A percentile compares a stretch with the other conserved stretches of the same genome.
Conservation (phyloP, 2,329 filamentous ascomycete genomes). For the Dryadomyces quercivorus region DNA sequence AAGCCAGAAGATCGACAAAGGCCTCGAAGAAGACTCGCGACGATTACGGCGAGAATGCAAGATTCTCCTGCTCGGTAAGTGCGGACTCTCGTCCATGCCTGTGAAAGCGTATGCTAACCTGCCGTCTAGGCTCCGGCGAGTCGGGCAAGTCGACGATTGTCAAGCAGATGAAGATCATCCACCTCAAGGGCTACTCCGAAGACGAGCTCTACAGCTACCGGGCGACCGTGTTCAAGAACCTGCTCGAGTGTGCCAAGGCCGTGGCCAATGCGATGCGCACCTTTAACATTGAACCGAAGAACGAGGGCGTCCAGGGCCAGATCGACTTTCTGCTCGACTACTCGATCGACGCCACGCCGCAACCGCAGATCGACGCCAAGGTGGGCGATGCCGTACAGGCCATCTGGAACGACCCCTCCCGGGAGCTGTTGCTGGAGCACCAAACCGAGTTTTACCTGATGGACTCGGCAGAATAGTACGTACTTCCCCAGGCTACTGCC, state of each 20-base stretch:
- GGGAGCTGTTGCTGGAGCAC: slow-evolving; percentile 74
- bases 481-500: no score
- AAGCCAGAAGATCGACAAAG: slow-evolving; percentile 90
- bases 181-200: slow-evolving; percentile 91
- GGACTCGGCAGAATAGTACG: slow-evolving; percentile 97
- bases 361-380: slow-evolving; percentile 67
- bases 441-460: slow-evolving; percentile 98
- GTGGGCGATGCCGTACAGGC: slow-evolving; percentile 75
- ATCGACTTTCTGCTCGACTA: slow-evolving; percentile 78
- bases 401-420: slow-evolving; percentile 82
- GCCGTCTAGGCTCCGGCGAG: slow-evolving; percentile 80
- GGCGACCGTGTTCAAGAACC: slow-evolving; percentile 94
- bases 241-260: slow-evolving; percentile 91
- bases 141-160: slow-evolving; percentile 99
- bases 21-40: slow-evolving; percentile 87
- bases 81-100: not conserved
- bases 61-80: slow-evolving; percentile 81
- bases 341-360: slow-evolving; percentile 79
- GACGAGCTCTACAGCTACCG: slow-evolving; percentile 92
- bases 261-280: slow-evolving; percentile 85
- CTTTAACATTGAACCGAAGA: slow-evolving; percentile 71
- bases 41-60: slow-evolving; percentile 96
- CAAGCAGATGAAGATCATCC: slow-evolving; percentile 99
- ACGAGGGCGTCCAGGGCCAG: slow-evolving; percentile 58
- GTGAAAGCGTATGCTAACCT: not conserved